Evolutionary conservation across 2,329 filamentous ascomycete genomes (phyloP).

Genomic region (Microcera coccophila): DNA sequence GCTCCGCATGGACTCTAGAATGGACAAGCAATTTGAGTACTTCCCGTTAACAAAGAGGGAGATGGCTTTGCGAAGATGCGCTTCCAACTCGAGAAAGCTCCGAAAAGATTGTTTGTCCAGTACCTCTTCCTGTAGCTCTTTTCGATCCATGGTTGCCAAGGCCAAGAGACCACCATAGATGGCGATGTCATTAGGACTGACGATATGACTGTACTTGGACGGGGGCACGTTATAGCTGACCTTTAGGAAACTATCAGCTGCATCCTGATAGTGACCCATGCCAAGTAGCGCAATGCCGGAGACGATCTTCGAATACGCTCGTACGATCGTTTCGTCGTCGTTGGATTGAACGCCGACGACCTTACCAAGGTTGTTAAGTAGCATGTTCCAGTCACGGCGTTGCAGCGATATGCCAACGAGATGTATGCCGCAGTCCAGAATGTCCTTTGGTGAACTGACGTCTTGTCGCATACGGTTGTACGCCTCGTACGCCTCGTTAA

Average conservation of each 20-base stretch:
- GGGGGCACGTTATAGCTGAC: slow-evolving; percentile 51
- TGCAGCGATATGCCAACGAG: slow-evolving; percentile 73
- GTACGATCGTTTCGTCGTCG: slow-evolving; percentile 42
- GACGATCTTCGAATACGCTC: slow-evolving; percentile 51
- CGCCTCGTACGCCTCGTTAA: slow-evolving; percentile 67
- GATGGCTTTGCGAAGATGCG: slow-evolving; percentile 89
- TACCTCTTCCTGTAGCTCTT: slow-evolving; percentile 68
- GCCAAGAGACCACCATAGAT: slow-evolving; percentile 88
- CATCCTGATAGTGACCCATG: slow-evolving; percentile 50
- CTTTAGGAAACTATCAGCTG: slow-evolving; percentile 67
- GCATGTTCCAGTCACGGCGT: slow-evolving; percentile 70
- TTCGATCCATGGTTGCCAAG: slow-evolving; percentile 81
- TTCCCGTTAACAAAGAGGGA: slow-evolving; percentile 85
- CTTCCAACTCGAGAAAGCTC: slow-evolving; percentile 84
- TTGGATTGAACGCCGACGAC: slow-evolving; percentile 49
- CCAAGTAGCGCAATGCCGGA: slow-evolving; percentile 49
- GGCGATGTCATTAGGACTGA: slow-evolving; percentile 83
- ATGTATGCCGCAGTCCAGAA: slow-evolving; percentile 76
- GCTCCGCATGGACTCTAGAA: slow-evolving; percentile 73
- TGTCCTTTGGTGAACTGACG: slow-evolving; percentile 77
- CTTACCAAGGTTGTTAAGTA: slow-evolving; percentile 59
- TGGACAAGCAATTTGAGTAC: slow-evolving; percentile 78
- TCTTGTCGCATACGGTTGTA: slow-evolving; percentile 88
- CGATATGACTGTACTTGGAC: slow-evolving; percentile 63
- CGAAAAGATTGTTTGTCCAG: slow-evolving; percentile 80